Base-by-base conservation (phyloP, 2,329 filamentous ascomycete species). In the Hyphodiscus sp. region DNA sequence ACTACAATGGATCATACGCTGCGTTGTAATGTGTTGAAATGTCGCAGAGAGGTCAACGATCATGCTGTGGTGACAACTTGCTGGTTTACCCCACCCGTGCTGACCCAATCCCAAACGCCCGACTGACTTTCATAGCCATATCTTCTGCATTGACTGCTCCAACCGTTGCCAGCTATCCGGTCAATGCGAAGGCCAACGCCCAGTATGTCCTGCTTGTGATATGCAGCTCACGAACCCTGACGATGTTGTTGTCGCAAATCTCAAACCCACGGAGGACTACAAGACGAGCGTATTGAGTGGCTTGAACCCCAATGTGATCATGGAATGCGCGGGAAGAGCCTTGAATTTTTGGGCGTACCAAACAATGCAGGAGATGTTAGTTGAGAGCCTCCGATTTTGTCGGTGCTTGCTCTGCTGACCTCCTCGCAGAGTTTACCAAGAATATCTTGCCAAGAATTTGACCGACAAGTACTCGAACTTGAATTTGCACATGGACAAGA, bases 291-390 rank as follows among this genome's bases (percentile, higher is more conserved):
- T 95, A 0, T 75, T 96, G 11, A 90, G 88, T 64, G 92, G 92
- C 0, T 73, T 96, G 1, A 88, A 83, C 56, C 92, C 92, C 0
- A 85, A 79, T 33, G 77, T 85, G 29, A 87, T 96, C 58, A 90
- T 95, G 79, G 91, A 96, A 63, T 95, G 90, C 69, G 87, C 89
- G 20, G 83, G 86, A 5, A 79, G 88, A 60, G 90, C 86, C 1
- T 70, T 96, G 59, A 82, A 80, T 30, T 96, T 96, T 67, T 95
- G 90, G 86, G 85, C 82, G 29, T 96, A 95, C 63, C 91, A 96
- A 67, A 83, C 85, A 19, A 84, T 83, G 2, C 88, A 94, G 63
- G 88, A 96, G 70, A 87, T 95, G 87, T 90, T 64, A 59, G 76
- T n/a, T 13, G 6, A 20, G 11, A 29, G 10, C 16, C 29, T 26